phyloP scores from a whole-genome alignment of 148 eudicot genomes.

The Euryodendron excelsum region DNA sequence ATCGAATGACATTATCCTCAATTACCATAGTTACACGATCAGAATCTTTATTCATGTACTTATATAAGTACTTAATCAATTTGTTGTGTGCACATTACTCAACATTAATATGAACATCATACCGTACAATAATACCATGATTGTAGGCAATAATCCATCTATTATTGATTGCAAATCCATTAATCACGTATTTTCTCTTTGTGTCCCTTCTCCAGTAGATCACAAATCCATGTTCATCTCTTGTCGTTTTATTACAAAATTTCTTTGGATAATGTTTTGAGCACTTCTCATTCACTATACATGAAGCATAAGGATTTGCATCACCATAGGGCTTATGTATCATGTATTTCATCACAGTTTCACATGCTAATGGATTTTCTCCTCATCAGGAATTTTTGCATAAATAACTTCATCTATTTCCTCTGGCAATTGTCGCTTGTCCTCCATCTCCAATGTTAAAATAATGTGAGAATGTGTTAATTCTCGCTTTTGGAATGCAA shows the following conservation, averaged over 20 bases:
- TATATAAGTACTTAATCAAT: neutral
- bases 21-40: neutral
- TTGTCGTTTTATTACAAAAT: neutral
- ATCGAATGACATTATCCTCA: too few species aligned
- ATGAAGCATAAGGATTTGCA: neutral
- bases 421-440: neutral
- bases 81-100: neutral
- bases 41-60: neutral
- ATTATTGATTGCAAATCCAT: neutral
- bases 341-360: neutral
- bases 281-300: neutral
- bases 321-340: neutral
- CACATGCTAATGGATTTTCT: neutral
- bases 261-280: neutral
- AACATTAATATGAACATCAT: neutral
- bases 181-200: neutral
- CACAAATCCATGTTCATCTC: neutral
- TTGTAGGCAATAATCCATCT: neutral
- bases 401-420: neutral
- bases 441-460: too few species aligned
- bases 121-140: neutral
- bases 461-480: too few species aligned
- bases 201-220: neutral
- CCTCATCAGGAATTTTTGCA: neutral
- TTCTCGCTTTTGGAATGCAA: neutral